Conservation (phyloP, 2,329 filamentous ascomycete species). For the Zopfia rhizophila region DNA sequence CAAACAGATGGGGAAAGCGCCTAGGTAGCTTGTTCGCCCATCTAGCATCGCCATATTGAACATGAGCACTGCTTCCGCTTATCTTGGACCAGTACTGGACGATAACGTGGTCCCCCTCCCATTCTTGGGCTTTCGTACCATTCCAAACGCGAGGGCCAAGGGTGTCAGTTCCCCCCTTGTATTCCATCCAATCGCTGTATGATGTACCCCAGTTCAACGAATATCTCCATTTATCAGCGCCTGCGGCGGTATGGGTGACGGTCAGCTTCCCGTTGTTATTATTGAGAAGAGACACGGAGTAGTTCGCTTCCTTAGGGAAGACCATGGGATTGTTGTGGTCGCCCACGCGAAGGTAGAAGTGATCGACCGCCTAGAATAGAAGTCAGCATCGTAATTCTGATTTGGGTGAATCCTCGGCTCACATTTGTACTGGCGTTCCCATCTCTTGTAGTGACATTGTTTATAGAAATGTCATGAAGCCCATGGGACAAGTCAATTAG, state of each 20-base stretch:
- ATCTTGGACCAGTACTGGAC: constrained; percentile 71
- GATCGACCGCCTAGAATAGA: constrained; percentile 65
- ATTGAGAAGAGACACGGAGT: constrained; percentile 64
- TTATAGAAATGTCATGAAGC: constrained; percentile 67
- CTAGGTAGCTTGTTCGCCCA: constrained; percentile 54
- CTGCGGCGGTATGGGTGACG: constrained; percentile 68
- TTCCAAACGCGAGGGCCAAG: constrained; percentile 64
- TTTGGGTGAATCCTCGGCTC: too few relatives aligned
- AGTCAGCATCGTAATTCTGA: too few relatives aligned
- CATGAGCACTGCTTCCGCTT: constrained; percentile 68
- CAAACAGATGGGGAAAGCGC: constrained; percentile 70
- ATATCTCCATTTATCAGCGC: constrained; percentile 71
- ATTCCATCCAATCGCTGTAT: constrained; percentile 69
- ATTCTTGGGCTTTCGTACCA: constrained; percentile 67
- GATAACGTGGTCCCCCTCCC: constrained; percentile 70
- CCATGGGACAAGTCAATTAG: constrained; percentile 69
- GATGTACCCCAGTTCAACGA: constrained; percentile 69
- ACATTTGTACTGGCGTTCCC: constrained; percentile 59
- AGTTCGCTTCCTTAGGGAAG: constrained; percentile 67
- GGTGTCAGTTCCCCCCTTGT: constrained; percentile 61
- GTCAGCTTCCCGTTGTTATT: constrained; percentile 57
- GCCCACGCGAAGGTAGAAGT: constrained; percentile 71
- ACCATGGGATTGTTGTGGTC: constrained; percentile 68
- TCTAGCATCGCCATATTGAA: constrained; percentile 68
- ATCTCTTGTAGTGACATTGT: constrained; percentile 60